Evolutionary conservation across 768 basidiomycete genomes (phyloP), one percentile per base, ranked within the genome.

Genomic region (Mycena rosella): DNA sequence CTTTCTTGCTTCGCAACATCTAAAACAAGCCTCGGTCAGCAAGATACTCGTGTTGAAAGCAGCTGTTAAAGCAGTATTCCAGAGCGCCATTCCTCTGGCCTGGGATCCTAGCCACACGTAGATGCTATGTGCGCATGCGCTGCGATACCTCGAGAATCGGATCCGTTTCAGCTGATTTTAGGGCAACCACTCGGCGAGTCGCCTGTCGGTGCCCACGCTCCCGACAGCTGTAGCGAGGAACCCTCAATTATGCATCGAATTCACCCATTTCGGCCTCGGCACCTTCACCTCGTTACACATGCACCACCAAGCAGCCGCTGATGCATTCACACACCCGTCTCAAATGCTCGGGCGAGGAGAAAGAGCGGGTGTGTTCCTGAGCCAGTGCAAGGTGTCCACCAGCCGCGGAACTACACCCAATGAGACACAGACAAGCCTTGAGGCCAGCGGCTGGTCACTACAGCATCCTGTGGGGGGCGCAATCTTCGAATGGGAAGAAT

Each of bases 391-490:
- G 56, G 30, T n/a, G 44, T 11, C 58, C 44, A 45, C 44, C 32
- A 48, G 45, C 32, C 36, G 47, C 58, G 47, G 47, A 48, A 48
- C 57, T 34, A 44, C 29, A 32, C 34, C 34, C 34, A 51, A 42
- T 40, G 38, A 26, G 47, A 40, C 29, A 47, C 45, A 60, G 44
- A 9, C 40, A 7, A 24, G 13, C 27, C 49, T 51, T 51, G 17
- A 30, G 17, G 29, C 49, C 18, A 29, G 47, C 47, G 24, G 32
- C 6, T 11, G 5, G 11, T 11, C 32, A 8, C 56, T 45, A 11
- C 42, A 45, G 40, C 56, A 47, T 24, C 7, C 45, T 47, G 45
- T 60, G 58, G 47, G 22, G 42, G 30, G 40, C 40, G 40, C 42
- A 13, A 29, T 26, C 22, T 36, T 26, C 55, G 27, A 32, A 57